Evolutionary conservation across 768 basidiomycete species (phyloP).

Genomic region (Saitozyma podzolica): DNA sequence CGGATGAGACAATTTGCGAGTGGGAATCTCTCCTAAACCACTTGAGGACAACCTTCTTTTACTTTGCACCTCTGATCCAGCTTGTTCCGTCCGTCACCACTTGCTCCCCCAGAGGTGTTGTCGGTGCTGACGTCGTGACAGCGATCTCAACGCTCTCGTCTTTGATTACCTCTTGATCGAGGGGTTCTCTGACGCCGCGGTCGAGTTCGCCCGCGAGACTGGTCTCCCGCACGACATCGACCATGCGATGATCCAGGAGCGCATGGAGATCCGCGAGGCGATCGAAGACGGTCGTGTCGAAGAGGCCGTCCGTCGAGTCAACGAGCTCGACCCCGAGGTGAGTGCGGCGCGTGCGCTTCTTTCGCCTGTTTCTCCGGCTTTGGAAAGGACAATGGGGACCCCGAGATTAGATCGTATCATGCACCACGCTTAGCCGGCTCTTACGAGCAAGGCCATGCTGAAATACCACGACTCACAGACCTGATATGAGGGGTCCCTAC

Average conservation of each 20-base stretch:
- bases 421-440: constrained; percentile 91
- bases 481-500: constrained; percentile 53
- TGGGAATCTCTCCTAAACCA: constrained; percentile 99
- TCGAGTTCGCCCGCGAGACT: constrained; percentile 90
- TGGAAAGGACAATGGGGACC: too few species aligned
- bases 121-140: constrained; percentile 53
- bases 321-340: constrained; percentile 96
- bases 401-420: constrained; percentile 76
- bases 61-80: constrained; percentile 64
- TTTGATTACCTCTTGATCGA: constrained; percentile 98
- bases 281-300: constrained; percentile 91
- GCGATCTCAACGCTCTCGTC: constrained; percentile 89
- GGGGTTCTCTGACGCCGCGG: constrained; percentile 93
- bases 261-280: constrained; percentile 92
- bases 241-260: constrained; percentile 85
- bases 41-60: constrained; percentile 69
- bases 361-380: not conserved
- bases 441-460: constrained; percentile 71
- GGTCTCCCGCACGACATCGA: constrained; percentile 71
- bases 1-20: constrained; percentile 64
- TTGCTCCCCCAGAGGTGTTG: constrained; percentile 15
- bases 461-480: constrained; percentile 66
- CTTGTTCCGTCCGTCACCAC: constrained; percentile 14
- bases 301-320: constrained; percentile 90
- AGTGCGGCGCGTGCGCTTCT: constrained; percentile 48